Base-by-base conservation (phyloP, 495 filamentous ascomycete genomes). In the Penicillium riverlandense region DNA sequence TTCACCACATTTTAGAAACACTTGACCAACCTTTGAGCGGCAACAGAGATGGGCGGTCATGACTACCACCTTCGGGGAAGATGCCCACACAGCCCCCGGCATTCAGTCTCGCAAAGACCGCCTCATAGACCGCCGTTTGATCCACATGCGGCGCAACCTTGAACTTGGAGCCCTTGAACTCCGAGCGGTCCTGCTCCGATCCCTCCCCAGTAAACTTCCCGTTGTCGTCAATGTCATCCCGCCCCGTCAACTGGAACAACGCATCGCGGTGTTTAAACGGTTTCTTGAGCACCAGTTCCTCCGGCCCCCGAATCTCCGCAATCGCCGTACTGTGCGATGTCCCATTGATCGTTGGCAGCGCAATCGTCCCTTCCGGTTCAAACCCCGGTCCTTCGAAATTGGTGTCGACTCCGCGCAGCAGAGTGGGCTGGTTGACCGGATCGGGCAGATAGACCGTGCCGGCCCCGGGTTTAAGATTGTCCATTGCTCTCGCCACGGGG, bases 21-120 rank as follows among this genome's bases (percentile, higher is more conserved):
- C 38, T 9, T 30, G 30, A 37, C 57, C 13, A 66, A 85, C 81
- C 77, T 78, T 99, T 99, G 39, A 99, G 70, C 6, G 94, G 94
- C 38, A 99, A 74, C 14, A 99, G 71, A 58, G 94, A 88, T 7
- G 94, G 88, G 43, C 92, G 82, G 61, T 99, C 92, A 66, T 99
- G 92, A 59, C 90, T 96, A 48, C 92, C 92, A 51, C 92, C 92
- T 66, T 99, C 92, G 1, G 92, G 92, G 59, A 97, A 99, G 54
- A 99, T 96, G 43, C 94, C 92, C 38, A 97, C 83, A 58, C 90
- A 96, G 16, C 90, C 92, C 15, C 90, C 91, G 7, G 70, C 67
- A 52, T 80, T 84, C 27, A 99, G 74, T 15, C 85, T 75, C 40
- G 80, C 75, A 62, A 95, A 96, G 0, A 99, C 92, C 4, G 88